These are phyloP conservation scores for Pachyrhizus erosus DNA, from an alignment of 306 rosid genomes.

Conservation along the genomic window DNA sequence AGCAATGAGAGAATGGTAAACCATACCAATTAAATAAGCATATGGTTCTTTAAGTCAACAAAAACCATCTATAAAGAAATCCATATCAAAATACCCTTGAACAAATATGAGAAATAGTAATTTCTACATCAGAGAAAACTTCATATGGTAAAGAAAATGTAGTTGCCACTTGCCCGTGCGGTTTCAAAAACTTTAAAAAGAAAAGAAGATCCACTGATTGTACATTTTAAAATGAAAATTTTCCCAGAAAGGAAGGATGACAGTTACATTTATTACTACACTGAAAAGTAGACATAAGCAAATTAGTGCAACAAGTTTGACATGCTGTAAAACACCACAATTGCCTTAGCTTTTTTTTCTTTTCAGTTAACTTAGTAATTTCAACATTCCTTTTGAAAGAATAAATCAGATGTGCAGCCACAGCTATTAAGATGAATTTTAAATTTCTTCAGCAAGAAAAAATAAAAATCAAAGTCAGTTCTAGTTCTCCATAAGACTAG, in stretches of 20 bases:
- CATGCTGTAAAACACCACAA: constrained; percentile 26
- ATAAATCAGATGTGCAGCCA: constrained; percentile 31
- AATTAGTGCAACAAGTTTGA: constrained; percentile 21
- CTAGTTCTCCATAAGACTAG: constrained; percentile 1
- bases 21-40: constrained; percentile 10
- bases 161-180: constrained; percentile 7
- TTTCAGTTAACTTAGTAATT: constrained; percentile 17
- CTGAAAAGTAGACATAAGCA: constrained; percentile 28
- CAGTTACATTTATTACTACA: constrained; percentile 23
- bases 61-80: constrained; percentile 4
- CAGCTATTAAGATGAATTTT: constrained; percentile 6
- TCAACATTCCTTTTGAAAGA: constrained; percentile 21
- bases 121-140: constrained; percentile 19
- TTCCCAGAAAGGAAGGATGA: constrained; percentile 17
- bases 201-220: constrained; percentile 27
- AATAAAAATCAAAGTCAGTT: neutral
- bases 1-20: constrained; percentile 31
- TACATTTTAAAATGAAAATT: constrained; percentile 2
- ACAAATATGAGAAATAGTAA: constrained; percentile 14
- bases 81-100: constrained; percentile 12
- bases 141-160: constrained; percentile 25
- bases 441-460: neutral
- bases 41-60: constrained; percentile 16
- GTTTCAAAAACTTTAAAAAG: neutral
- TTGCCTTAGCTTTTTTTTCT: neutral